Conservation (phyloP, 2,329 filamentous ascomycete species). For the Metarhizium humberi region DNA sequence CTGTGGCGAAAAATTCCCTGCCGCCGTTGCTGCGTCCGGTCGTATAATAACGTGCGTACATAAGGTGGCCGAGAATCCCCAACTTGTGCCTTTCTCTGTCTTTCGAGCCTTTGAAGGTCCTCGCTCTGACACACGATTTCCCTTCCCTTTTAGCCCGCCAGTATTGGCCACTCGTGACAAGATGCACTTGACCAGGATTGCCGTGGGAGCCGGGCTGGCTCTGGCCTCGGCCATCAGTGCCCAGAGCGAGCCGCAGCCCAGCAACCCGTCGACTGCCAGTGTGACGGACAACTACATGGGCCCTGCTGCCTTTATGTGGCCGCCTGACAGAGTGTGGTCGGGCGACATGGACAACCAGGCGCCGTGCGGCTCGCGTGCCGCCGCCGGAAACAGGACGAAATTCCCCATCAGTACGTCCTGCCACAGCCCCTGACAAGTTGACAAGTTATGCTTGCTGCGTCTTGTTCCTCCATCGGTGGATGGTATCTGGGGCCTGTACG, state of each 20-base stretch:
- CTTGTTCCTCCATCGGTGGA: not conserved
- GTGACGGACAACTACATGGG: slow-evolving; percentile 18
- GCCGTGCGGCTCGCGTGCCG: slow-evolving; percentile 39
- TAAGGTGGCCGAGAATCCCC: too few species aligned
- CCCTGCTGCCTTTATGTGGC: slow-evolving; percentile 47
- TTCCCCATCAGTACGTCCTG: slow-evolving; percentile 36
- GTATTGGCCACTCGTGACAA: not conserved
- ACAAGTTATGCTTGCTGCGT: not conserved
- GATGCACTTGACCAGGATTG: not conserved
- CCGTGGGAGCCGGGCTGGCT: slow-evolving; percentile 1
- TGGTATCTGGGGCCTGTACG: not conserved
- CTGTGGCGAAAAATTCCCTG: too few species aligned
- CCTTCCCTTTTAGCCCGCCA: not conserved
- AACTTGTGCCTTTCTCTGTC: not conserved
- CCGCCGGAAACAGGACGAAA: slow-evolving; percentile 31
- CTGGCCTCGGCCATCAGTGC: not conserved
- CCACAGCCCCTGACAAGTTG: not conserved
- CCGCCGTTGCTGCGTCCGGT: too few species aligned
- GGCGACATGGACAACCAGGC: slow-evolving; percentile 38
- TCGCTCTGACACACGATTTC: not conserved
- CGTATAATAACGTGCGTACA: too few species aligned
- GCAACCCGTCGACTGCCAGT: slow-evolving; percentile 3
- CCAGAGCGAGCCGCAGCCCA: not conserved
- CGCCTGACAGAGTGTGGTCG: slow-evolving; percentile 40
- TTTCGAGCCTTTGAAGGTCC: not conserved